Conservation (phyloP, 2,329 filamentous ascomycete species). For the Phyllosticta ampelicida region DNA sequence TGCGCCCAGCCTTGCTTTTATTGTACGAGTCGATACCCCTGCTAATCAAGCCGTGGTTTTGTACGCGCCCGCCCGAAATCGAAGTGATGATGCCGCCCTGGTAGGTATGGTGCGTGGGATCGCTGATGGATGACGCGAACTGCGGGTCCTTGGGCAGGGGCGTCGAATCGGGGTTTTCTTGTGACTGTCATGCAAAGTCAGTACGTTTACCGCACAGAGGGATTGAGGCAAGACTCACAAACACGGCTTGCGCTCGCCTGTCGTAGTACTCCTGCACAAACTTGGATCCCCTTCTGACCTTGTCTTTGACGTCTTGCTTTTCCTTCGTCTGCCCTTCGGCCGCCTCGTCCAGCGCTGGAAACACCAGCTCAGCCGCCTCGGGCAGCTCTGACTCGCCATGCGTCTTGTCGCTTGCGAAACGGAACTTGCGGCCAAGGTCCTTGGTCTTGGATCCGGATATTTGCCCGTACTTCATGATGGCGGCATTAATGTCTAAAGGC, state of each 20-base stretch:
- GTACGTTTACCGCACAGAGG: not conserved
- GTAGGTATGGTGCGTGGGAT: slow-evolving; percentile 42
- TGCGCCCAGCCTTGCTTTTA: not conserved
- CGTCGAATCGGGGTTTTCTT: slow-evolving; percentile 31
- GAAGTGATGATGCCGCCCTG: slow-evolving; percentile 38
- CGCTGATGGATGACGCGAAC: slow-evolving; percentile 39
- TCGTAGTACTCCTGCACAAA: slow-evolving; percentile 42
- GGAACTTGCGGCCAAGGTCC: slow-evolving; percentile 24
- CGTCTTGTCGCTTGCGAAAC: slow-evolving; percentile 28
- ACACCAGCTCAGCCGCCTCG: slow-evolving; percentile 31
- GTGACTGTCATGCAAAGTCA: no score
- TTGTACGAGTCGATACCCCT: not conserved
- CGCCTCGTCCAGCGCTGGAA: slow-evolving; percentile 24
- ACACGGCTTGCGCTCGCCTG: slow-evolving; percentile 37
- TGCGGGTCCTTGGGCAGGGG: slow-evolving; percentile 25
- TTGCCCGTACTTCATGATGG: slow-evolving; percentile 24
- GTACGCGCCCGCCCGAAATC: slow-evolving; percentile 36
- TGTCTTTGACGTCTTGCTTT: slow-evolving; percentile 17
- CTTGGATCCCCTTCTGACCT: slow-evolving; percentile 21
- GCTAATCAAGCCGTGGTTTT: slow-evolving; percentile 13
- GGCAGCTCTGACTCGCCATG: slow-evolving; percentile 33
- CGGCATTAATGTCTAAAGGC: slow-evolving; percentile 27
- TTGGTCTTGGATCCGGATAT: slow-evolving; percentile 12
- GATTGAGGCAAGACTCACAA: slow-evolving; percentile 21
- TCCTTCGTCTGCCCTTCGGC: not conserved